phyloP scores from a whole-genome alignment of 164 flowering plant genomes.

The Berberis thunbergii region DNA sequence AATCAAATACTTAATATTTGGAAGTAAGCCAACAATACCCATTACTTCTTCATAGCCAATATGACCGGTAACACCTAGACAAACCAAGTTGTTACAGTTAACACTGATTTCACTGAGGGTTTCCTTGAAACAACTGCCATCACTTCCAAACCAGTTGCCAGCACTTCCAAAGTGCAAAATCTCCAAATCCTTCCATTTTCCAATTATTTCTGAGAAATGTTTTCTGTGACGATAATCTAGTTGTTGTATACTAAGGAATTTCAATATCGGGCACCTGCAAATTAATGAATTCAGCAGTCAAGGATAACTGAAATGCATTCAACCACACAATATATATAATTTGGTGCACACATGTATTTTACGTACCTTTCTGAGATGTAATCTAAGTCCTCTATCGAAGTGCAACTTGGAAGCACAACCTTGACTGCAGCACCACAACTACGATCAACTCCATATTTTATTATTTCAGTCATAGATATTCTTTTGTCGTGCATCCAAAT shows the following conservation, averaged over 20 bases:
- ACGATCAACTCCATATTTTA: neutral
- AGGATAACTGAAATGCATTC: no score
- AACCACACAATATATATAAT: no score
- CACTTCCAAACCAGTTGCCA: neutral
- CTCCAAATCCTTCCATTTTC: neutral
- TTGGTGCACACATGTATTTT: no score
- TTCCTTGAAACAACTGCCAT: neutral
- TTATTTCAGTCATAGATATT: neutral
- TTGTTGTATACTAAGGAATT: neutral
- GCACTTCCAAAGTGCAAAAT: neutral
- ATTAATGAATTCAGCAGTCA: no score
- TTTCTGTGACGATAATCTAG: neutral
- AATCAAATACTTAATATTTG: neutral
- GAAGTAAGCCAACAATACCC: neutral
- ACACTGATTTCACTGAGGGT: neutral
- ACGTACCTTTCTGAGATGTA: neutral
- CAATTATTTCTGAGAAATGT: neutral
- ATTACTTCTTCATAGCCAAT: neutral
- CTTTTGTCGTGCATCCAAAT: no score
- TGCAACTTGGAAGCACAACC: neutral
- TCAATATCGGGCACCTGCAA: neutral
- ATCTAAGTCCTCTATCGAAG: neutral
- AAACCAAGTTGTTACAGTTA: neutral
- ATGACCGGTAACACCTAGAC: neutral
- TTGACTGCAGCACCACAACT: neutral